Evolutionary conservation across 176 grass and related monocot genomes (phyloP), one percentile per base, ranked within the genome.

Genomic region (Echinochloa phyllopogon): DNA sequence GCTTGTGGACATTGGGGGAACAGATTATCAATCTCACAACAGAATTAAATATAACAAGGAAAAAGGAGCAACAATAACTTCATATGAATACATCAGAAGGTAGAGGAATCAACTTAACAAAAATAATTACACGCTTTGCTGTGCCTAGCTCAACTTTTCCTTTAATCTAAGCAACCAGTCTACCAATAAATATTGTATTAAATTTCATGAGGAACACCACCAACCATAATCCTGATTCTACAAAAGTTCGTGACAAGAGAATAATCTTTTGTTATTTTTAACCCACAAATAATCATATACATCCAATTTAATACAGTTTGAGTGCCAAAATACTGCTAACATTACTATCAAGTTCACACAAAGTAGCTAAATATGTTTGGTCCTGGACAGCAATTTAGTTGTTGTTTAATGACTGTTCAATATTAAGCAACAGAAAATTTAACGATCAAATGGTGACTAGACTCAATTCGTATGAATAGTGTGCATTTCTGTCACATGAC

Each of bases 1-100:
- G 37, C 16, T 15, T 75, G 6, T 72, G n/a, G 69, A 71, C 20
- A 73, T 73, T 70, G 6, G 56, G 74, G 71, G 13, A 82, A 61
- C 37, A 39, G 61, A 16, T 6, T 40, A 10, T 59, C 51, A 51
- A 84, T 23, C 49, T 38, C 39, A 70, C 47, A 69, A 36, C 74
- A 66, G 24, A 59, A 6, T 20, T 76, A 13, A 38, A 80, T 51
- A 63, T 56, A 61, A 45, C 5, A 8, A 45, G 43, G 2, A 55
- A 21, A 13, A 76, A 23, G 56, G 6, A 3, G 36, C 12, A 23
- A 42, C 8, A 6, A 52, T 38, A 40, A 57, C 10, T 76, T 9
- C 37, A 75, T 56, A 17, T 3, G 15, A 5, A 52, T 18, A 76
- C 21, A 33, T 41, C 20, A 37, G n/a, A 49, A 75, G 29, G 14